phyloP scores from a whole-genome alignment of 768 basidiomycete genomes.

The Lactarius tabidus region DNA sequence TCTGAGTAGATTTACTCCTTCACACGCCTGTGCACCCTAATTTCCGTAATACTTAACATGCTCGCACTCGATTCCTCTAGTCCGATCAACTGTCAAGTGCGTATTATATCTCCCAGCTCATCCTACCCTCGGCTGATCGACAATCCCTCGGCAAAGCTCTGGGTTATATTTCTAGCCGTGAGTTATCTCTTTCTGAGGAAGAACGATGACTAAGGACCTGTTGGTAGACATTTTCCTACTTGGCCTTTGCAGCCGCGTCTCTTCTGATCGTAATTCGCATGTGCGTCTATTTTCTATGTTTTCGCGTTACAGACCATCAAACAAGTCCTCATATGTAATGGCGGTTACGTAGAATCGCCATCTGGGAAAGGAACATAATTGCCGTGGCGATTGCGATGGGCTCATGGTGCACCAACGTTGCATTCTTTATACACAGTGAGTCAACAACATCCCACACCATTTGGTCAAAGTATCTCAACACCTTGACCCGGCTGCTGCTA shows the following conservation, averaged over 20 bases:
- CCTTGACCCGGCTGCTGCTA: no score
- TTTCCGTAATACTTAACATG: not conserved
- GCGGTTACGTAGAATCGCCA: not conserved
- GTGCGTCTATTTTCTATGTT: not conserved
- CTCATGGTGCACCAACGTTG: slow-evolving; percentile 2
- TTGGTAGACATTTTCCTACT: not conserved
- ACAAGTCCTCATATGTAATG: not conserved
- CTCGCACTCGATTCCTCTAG: not conserved
- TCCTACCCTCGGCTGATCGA: not conserved
- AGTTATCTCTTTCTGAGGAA: not conserved
- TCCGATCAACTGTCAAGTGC: slow-evolving; percentile 15
- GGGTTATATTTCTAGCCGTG: not conserved
- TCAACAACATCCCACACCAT: no score
- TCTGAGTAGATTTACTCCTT: slow-evolving; percentile 14
- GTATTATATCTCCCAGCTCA: not conserved
- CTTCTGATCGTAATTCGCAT: slow-evolving; percentile 13
- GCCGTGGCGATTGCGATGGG: not conserved
- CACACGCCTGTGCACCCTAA: not conserved
- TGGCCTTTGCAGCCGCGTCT: not conserved
- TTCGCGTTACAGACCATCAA: not conserved
- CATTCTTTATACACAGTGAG: slow-evolving; percentile 5
- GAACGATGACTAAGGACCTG: no score
- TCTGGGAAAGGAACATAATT: slow-evolving; percentile 4
- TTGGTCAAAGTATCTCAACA: no score
- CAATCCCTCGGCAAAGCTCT: not conserved